These are phyloP conservation scores for Aspergillus calidoustus DNA, from an alignment of 2,329 filamentous ascomycete species.

Conservation along the genomic window DNA sequence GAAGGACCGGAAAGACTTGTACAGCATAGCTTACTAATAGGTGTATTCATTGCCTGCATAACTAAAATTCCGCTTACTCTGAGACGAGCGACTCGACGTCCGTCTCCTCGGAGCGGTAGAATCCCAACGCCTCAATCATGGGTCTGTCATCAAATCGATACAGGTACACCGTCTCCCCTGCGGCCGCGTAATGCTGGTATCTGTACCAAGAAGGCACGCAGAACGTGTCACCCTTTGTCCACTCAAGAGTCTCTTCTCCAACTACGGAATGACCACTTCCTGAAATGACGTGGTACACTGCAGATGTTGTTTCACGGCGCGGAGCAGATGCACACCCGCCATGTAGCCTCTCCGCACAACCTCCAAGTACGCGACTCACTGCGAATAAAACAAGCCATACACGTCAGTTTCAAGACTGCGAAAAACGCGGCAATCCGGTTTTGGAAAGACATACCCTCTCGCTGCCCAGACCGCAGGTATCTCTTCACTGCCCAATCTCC, in stretches of 20 bases:
- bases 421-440: no score
- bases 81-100: conserved; percentile 49
- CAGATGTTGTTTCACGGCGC: conserved; percentile 56
- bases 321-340: conserved; percentile 42
- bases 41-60: no score
- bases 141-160: conserved; percentile 61
- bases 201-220: conserved; percentile 58
- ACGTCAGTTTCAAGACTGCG: no score
- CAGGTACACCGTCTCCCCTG: conserved; percentile 49
- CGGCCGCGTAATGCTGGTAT: conserved; percentile 54
- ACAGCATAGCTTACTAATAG: no score
- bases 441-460: conserved; percentile 32
- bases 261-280: conserved; percentile 52
- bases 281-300: conserved; percentile 58
- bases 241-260: conserved; percentile 42
- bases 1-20: no score
- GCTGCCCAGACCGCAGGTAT: conserved; percentile 43
- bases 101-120: conserved; percentile 50
- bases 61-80: conserved; percentile 12
- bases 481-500: conserved; percentile 35
- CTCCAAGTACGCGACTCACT: conserved; percentile 56
- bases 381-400: no score
- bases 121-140: conserved; percentile 57
- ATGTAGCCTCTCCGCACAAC: conserved; percentile 51
- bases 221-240: conserved; percentile 60